Evolutionary conservation across 2,329 filamentous ascomycete genomes (phyloP), one percentile per base, ranked within the genome.

Genomic region (Calonectria hawksworthii): DNA sequence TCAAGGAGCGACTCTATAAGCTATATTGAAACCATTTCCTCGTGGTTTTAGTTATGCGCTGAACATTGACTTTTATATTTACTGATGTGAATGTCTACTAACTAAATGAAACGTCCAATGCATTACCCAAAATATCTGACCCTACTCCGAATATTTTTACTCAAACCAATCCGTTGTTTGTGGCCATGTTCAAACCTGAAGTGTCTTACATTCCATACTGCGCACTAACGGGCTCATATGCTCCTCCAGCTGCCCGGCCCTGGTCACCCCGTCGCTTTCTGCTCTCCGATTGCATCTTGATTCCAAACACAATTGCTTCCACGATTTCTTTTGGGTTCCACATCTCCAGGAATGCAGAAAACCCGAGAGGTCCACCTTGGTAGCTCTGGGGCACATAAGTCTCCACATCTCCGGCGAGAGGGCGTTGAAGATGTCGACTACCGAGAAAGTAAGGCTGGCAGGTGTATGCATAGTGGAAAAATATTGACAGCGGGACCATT

Each of bases 401-500:
- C n/a, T 61, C 34, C 13, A 61, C 56, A 28, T 41, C 56, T 41
- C 56, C 56, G 10, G 56, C 34, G 4, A 61, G 5, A 21, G 56
- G 34, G 8, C 56, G 34, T 21, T 61, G 56, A 4, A 38, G 8
- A 23, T 61, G 34, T 5, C 14, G 23, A 6, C 34, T 34, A 4
- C 56, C 56, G 13, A 61, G 14, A n/a, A 41, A 6, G 11, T 79
- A 80, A 6, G 76, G 73, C 34, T 67, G 73, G 73, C 74, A 77
- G 14, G 78, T 72, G 28, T 76, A 80, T 4, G 76, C 76, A 3
- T 67, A 72, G 10, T 59, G 61, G 11, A 80, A 80, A 44, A 80
- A 75, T 0, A 80, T 34, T 0, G 78, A 59, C 14, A 80, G 6
- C 0, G 78, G 78, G 13, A 79, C 74, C 78, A 79, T 79, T 18